Evolutionary conservation across 2,329 filamentous ascomycete species (phyloP).

Genomic region (Fusarium sp.): DNA sequence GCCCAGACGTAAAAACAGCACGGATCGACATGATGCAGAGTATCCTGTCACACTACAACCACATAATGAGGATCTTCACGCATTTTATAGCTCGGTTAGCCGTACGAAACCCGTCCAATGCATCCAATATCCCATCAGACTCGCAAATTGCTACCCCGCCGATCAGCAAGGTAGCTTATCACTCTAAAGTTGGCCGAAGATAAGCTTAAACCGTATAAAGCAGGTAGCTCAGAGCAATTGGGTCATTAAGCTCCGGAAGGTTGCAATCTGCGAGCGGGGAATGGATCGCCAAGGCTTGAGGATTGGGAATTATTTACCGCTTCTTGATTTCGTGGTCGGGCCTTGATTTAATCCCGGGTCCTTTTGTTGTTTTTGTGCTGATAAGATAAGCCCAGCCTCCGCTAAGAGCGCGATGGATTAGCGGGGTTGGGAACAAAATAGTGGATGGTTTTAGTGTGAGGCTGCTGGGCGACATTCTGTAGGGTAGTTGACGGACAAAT

Average conservation of each 20-base stretch:
- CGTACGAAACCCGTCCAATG: neutral
- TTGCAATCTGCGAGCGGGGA: conserved; percentile 23
- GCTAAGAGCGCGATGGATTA: too few species aligned
- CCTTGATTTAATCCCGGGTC: neutral
- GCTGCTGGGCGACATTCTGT: neutral
- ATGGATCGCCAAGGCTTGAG: conserved; percentile 23
- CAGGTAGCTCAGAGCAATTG: conserved; percentile 17
- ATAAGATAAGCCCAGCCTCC: conserved; percentile 2
- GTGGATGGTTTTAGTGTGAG: neutral
- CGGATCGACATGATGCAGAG: conserved; percentile 20
- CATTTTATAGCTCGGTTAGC: conserved; percentile 19
- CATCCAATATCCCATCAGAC: neutral
- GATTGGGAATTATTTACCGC: conserved; percentile 13
- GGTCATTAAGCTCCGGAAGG: conserved; percentile 2
- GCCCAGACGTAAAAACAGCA: conserved; percentile 5
- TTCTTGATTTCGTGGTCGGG: neutral
- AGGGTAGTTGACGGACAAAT: neutral
- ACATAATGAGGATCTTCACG: neutral
- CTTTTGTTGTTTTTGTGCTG: neutral
- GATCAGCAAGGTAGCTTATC: conserved; percentile 26
- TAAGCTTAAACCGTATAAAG: conserved; percentile 34
- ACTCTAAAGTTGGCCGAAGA: conserved; percentile 17
- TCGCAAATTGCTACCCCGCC: conserved; percentile 10
- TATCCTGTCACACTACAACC: neutral
- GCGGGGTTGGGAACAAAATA: neutral